phyloP scores from a whole-genome alignment of 768 basidiomycete genomes.

The Trametes villosa region DNA sequence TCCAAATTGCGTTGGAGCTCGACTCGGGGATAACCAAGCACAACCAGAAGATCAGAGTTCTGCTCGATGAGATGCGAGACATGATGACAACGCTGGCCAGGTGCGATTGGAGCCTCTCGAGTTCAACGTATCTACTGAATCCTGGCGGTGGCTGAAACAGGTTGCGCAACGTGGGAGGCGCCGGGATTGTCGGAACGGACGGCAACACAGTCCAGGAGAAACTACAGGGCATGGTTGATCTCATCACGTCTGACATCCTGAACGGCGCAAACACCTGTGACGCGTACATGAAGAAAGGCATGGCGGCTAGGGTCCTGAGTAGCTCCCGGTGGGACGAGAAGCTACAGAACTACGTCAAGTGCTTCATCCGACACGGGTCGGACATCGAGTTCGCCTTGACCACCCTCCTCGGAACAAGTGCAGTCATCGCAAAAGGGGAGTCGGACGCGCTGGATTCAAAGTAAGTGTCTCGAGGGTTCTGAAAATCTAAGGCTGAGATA shows the following conservation, averaged over 20 bases:
- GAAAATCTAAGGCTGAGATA: constrained; percentile 10
- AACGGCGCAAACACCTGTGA: constrained; percentile 39
- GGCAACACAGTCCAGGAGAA: constrained; percentile 41
- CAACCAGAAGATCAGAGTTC: constrained; percentile 49
- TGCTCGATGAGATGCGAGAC: constrained; percentile 56
- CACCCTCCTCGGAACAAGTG: constrained; percentile 32
- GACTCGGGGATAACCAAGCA: constrained; percentile 55
- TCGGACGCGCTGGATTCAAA: constrained; percentile 21
- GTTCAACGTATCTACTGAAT: too few species aligned
- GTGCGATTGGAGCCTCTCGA: constrained; percentile 33
- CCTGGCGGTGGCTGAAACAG: constrained; percentile 24
- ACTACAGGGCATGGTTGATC: constrained; percentile 35
- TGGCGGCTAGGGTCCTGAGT: constrained; percentile 34
- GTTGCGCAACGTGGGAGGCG: constrained; percentile 37
- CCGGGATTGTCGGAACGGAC: constrained; percentile 35
- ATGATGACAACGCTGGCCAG: constrained; percentile 53
- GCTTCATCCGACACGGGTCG: constrained; percentile 30
- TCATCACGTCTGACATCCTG: constrained; percentile 36
- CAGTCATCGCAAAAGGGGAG: constrained; percentile 26
- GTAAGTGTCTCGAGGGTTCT: too few species aligned
- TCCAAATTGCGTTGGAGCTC: constrained; percentile 53
- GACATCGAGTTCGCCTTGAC: constrained; percentile 37
- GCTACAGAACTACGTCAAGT: constrained; percentile 30
- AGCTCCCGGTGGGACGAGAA: constrained; percentile 34
- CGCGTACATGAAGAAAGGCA: constrained; percentile 37